A percentile compares a stretch with the other conserved stretches of the same genome.
Evolutionary conservation across 1,139 yeast species (phyloP).

Genomic region (Debaryomyces udenii): DNA sequence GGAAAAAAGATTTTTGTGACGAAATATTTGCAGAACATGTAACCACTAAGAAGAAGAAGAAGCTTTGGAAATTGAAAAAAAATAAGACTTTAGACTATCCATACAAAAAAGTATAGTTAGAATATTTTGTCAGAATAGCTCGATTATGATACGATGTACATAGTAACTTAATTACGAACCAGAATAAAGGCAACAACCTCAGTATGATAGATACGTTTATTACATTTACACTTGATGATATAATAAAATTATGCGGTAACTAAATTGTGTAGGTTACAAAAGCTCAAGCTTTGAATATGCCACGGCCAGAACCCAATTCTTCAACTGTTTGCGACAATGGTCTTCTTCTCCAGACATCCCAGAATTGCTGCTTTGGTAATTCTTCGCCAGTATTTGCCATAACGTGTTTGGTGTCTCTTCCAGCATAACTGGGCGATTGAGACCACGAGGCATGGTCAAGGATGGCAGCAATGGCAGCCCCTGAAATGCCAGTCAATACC

Average conservation of each 20-base stretch:
- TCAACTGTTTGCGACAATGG: constrained; percentile 81
- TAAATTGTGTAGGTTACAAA: background rate
- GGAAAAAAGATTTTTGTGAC: constrained; percentile 76
- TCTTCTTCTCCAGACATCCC: constrained; percentile 82
- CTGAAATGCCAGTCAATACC: constrained; percentile 44
- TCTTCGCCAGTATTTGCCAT: constrained; percentile 40
- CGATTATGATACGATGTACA: background rate
- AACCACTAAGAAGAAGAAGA: constrained; percentile 79
- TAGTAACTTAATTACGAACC: background rate
- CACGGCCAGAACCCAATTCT: constrained; percentile 71
- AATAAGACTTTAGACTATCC: constrained; percentile 82
- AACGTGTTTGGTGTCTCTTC: constrained; percentile 38
- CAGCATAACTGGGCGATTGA: constrained; percentile 46
- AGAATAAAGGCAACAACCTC: background rate
- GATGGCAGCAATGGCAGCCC: constrained; percentile 44
- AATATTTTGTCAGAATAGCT: background rate
- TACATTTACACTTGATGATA: background rate
- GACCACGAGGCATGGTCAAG: constrained; percentile 48
- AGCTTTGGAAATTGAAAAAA: constrained; percentile 83
- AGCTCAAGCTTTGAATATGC: constrained; percentile 41
- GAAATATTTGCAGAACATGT: constrained; percentile 87
- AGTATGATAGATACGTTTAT: background rate
- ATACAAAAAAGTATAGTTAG: constrained; percentile 44
- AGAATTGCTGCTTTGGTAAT: constrained; percentile 65
- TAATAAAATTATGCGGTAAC: constrained; percentile 2